These are phyloP conservation scores for Thalassiosira hispida DNA, from an alignment of 352 stramenopile genomes.

Conservation along the genomic window DNA sequence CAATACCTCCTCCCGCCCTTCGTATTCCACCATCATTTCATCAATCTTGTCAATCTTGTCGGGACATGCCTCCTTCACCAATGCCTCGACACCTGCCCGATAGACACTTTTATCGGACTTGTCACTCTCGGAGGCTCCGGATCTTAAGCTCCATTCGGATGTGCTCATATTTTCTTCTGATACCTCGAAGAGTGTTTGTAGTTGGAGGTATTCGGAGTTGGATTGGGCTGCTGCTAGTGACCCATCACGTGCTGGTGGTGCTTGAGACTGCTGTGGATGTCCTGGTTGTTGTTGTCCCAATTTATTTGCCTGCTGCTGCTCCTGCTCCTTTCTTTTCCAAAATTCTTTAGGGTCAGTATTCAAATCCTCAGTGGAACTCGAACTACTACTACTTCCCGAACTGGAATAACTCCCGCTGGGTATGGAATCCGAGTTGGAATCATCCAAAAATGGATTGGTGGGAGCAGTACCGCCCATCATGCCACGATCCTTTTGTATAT, in stretches of 20 bases:
- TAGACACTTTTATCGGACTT: slow-evolving; percentile 26
- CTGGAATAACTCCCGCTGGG: background rate
- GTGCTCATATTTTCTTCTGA: background rate
- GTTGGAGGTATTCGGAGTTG: background rate
- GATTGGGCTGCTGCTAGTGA: background rate
- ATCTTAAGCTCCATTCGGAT: background rate
- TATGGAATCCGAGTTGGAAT: slow-evolving; percentile 4
- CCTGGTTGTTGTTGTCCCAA: background rate
- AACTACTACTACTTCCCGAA: background rate
- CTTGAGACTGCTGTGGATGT: background rate
- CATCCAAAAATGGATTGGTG: slow-evolving; percentile 22
- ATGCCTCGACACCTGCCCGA: slow-evolving; percentile 41
- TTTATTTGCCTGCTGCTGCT: background rate
- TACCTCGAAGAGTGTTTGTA: background rate
- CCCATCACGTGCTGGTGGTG: background rate
- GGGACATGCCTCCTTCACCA: slow-evolving; percentile 49
- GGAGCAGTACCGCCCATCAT: background rate
- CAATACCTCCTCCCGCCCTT: slow-evolving; percentile 44
- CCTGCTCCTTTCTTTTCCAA: background rate
- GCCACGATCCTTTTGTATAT: slow-evolving; percentile 14
- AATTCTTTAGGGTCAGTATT: background rate
- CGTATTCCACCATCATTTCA: slow-evolving; percentile 52
- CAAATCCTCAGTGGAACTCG: background rate
- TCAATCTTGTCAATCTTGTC: slow-evolving; percentile 47
- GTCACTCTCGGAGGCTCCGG: background rate